Evolutionary conservation across 371 early-diverging fungal genomes (phyloP), one percentile per base, ranked within the genome.

Genomic region (Vairimorpha ceranae): DNA sequence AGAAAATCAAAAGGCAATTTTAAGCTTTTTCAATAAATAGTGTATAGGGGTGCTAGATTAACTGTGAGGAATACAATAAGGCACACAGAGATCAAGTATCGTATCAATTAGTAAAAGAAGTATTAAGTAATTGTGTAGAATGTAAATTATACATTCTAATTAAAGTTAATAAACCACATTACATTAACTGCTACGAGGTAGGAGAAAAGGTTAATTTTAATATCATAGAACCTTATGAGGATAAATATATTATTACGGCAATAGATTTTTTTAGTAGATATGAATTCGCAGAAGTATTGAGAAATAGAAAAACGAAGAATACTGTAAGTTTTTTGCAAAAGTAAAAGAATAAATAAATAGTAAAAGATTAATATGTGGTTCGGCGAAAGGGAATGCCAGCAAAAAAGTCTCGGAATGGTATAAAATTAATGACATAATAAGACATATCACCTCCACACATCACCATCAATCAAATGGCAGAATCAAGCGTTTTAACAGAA

Each of bases 181-280:
- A 56, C 30, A 29, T 56, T 6, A 25, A 56, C 21, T 14, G 21
- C 25, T 56, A 56, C 17, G 25, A 23, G 6, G 30, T 56, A 14
- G 58, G 58, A 6, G 58, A 56, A 56, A 25, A 25, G 4, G 58
- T 56, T 2, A 17, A 7, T 29, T 25, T 56, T 56, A 30, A 56
- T 56, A 29, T 56, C 12, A 29, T 51, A 29, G 58, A 25, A 21
- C 58, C 58, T 7, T 29, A 29, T 14, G 58, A 56, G 30, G 58
- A 25, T 25, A 25, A 23, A 23, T 56, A 56, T 25, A 56, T 56
- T 25, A 17, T 17, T 21, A 30, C 58, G 25, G 29, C 19, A 56
- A 56, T 56, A 8, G 58, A 56, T 30, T 56, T 27, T 56, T 56
- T 56, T 56, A 25, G 21, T 6, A 56, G 58, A 17, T 25, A 56